These are phyloP conservation scores for Sporothrix sp. DNA, from an alignment of 2,329 filamentous ascomycete species.

Conservation along the genomic window DNA sequence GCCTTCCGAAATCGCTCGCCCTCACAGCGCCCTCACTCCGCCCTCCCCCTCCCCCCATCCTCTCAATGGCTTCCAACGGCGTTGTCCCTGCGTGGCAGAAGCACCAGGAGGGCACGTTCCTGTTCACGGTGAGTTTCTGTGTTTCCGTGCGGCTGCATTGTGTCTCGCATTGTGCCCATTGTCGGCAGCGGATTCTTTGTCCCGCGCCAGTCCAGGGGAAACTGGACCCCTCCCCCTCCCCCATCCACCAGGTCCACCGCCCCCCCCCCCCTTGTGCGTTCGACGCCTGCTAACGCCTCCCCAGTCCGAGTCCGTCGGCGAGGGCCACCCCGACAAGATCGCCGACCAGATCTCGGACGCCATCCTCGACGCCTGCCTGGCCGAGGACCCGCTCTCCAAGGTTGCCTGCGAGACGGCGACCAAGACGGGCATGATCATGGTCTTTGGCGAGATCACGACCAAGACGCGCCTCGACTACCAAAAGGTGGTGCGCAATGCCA, in stretches of 20 bases:
- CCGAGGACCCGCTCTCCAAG: slow-evolving; percentile 93
- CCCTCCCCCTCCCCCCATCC: slow-evolving; percentile 1
- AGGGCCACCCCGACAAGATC: slow-evolving; percentile 94
- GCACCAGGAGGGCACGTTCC: slow-evolving; percentile 61
- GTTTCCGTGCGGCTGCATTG: background rate
- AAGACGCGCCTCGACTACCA: slow-evolving; percentile 96
- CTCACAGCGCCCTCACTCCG: background rate
- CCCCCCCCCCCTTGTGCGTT: background rate
- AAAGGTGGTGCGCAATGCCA: slow-evolving; percentile 84
- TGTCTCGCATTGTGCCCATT: background rate
- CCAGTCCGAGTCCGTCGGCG: slow-evolving; percentile 76
- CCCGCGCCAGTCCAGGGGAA: background rate
- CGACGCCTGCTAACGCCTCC: background rate
- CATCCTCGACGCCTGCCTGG: slow-evolving; percentile 94
- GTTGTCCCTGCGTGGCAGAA: slow-evolving; percentile 31
- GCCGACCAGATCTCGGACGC: slow-evolving; percentile 98
- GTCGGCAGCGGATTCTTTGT: slow-evolving; percentile 4
- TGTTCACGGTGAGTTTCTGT: slow-evolving; percentile 58
- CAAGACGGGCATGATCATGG: slow-evolving; percentile 99
- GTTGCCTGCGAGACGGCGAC: slow-evolving; percentile 98
- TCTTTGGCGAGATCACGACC: slow-evolving; percentile 97
- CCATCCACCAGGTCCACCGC: background rate
- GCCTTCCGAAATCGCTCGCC: slow-evolving; percentile 4
- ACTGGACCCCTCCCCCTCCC: slow-evolving; percentile 7
- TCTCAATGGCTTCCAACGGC: slow-evolving; percentile 30